phyloP scores from a whole-genome alignment of 2,329 filamentous ascomycete species.

The Plenodomus biglobosus region DNA sequence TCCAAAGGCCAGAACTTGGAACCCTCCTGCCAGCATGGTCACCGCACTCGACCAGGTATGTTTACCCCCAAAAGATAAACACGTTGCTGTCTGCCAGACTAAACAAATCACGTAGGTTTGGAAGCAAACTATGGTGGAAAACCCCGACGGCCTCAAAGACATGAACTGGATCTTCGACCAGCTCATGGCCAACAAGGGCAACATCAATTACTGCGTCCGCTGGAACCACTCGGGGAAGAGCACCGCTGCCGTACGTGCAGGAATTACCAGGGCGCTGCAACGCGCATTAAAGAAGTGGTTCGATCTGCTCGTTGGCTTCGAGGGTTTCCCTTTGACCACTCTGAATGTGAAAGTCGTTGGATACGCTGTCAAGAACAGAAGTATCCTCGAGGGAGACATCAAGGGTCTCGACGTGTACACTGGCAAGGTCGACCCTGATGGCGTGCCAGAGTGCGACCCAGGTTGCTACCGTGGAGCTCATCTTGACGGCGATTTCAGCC shows the following conservation, averaged over 20 bases:
- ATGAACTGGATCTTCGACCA: constrained; percentile 38
- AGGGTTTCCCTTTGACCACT: constrained; percentile 48
- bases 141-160: constrained; percentile 25
- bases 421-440: constrained; percentile 40
- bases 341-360: constrained; percentile 49
- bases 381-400: constrained; percentile 41
- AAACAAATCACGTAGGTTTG: constrained; percentile 13
- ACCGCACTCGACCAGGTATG: constrained; percentile 23
- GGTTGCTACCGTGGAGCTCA: constrained; percentile 50
- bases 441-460: constrained; percentile 48
- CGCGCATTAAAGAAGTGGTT: constrained; percentile 48
- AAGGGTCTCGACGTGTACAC: constrained; percentile 48
- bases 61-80: neutral
- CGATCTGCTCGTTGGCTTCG: constrained; percentile 49
- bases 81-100: neutral
- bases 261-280: constrained; percentile 42
- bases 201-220: constrained; percentile 49
- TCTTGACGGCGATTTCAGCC: constrained; percentile 46
- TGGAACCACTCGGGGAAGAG: constrained; percentile 48
- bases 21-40: constrained; percentile 25
- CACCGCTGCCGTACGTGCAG: constrained; percentile 44
- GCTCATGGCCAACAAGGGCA: constrained; percentile 34
- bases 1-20: constrained; percentile 25
- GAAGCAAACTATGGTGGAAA: constrained; percentile 27
- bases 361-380: constrained; percentile 47